phyloP scores from a whole-genome alignment of 2,329 filamentous ascomycete species.

The Karstenula rhodostoma region DNA sequence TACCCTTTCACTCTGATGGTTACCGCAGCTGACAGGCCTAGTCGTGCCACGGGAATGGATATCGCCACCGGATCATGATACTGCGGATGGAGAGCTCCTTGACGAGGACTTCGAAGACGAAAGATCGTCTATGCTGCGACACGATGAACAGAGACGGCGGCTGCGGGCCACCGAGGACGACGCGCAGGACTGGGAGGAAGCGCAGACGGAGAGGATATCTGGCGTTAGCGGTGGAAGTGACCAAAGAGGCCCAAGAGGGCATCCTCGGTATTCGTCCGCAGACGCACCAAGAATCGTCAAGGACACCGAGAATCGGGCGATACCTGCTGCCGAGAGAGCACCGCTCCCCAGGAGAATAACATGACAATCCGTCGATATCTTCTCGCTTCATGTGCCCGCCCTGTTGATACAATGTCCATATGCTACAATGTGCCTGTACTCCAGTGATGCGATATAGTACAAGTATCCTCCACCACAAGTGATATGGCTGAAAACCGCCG shows the following conservation, averaged over 20 bases:
- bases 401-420: constrained; percentile 12
- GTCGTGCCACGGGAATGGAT: constrained; percentile 81
- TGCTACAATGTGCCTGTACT: constrained; percentile 22
- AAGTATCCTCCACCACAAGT: constrained; percentile 13
- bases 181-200: constrained; percentile 37
- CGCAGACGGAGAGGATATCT: constrained; percentile 37
- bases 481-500: neutral
- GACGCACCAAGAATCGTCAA: constrained; percentile 45
- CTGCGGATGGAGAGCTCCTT: constrained; percentile 73
- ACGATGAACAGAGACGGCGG: constrained; percentile 45
- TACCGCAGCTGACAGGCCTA: neutral
- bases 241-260: constrained; percentile 44
- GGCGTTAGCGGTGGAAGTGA: constrained; percentile 42
- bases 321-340: constrained; percentile 56
- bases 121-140: constrained; percentile 66
- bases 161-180: constrained; percentile 38
- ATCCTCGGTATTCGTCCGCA: constrained; percentile 39
- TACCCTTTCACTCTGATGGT: neutral
- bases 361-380: constrained; percentile 31
- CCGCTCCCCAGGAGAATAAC: constrained; percentile 51
- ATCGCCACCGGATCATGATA: constrained; percentile 77
- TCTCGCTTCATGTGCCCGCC: constrained; percentile 16
- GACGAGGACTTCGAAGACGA: constrained; percentile 65
- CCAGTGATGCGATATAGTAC: constrained; percentile 35
- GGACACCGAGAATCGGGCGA: constrained; percentile 52